Evolutionary conservation across 306 rosid genomes (phyloP).

Genomic region (Betula pendula): DNA sequence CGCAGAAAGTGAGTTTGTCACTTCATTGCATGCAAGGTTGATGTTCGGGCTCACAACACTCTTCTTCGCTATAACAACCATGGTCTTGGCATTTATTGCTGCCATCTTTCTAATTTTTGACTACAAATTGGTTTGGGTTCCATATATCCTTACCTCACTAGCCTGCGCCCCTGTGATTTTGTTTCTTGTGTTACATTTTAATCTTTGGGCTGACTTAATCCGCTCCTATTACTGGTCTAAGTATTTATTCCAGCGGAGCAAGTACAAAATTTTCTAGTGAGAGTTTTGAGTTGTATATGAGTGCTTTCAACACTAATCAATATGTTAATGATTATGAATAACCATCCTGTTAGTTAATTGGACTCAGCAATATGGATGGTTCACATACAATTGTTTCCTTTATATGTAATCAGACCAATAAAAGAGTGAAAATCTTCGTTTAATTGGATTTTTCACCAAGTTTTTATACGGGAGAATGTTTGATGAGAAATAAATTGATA

Average conservation of each 20-base stretch:
- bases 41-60: background rate
- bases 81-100: conserved; percentile 10
- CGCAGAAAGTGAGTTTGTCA: background rate
- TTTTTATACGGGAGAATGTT: too few species aligned
- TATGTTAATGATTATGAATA: too few species aligned
- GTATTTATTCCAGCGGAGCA: background rate
- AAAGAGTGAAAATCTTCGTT: too few species aligned
- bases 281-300: background rate
- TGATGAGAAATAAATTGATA: too few species aligned
- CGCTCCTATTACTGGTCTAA: conserved; percentile 3
- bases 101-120: conserved; percentile 21
- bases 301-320: background rate
- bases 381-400: too few species aligned
- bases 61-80: background rate
- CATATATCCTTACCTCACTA: conserved; percentile 4
- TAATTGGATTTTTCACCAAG: too few species aligned
- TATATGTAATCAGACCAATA: too few species aligned
- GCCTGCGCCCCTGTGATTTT: background rate
- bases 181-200: background rate
- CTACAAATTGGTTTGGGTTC: background rate
- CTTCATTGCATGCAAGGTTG: conserved; percentile 3
- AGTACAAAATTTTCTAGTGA: background rate
- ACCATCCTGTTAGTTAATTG: too few species aligned
- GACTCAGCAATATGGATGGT: background rate
- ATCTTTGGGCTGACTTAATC: background rate